A percentile compares a stretch with the other conserved stretches of the same genome.
Conservation (phyloP, 306 rosid species). For the Glycine latifolia region DNA sequence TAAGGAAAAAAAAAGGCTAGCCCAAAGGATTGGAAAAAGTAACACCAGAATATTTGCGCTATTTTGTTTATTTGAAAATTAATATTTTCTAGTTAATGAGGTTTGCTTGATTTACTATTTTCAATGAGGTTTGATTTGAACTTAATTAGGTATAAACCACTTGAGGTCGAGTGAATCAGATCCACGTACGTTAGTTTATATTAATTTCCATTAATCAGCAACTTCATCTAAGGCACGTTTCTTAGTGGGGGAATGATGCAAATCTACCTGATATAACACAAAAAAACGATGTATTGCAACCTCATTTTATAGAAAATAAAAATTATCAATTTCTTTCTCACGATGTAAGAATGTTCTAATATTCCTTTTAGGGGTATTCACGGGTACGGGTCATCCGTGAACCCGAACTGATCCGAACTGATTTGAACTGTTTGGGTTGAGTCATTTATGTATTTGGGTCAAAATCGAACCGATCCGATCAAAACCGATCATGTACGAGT, state of each 20-base stretch:
- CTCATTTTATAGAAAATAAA: not conserved
- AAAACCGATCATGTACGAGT: too few relatives aligned
- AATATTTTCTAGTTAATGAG: not conserved
- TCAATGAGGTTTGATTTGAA: not conserved
- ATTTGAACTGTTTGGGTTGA: too few relatives aligned
- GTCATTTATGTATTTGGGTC: too few relatives aligned
- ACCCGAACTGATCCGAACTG: too few relatives aligned
- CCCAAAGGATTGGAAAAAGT: not conserved
- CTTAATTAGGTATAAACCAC: constrained; percentile 10
- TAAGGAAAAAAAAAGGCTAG: not conserved
- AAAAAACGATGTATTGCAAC: not conserved
- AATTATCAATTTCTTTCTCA: not conserved
- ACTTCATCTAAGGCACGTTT: constrained; percentile 22
- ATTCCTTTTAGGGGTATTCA: too few relatives aligned
- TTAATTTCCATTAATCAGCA: constrained; percentile 33
- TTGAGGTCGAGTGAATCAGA: not conserved
- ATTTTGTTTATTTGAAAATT: not conserved
- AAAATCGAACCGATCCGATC: too few relatives aligned
- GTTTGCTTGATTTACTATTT: not conserved
- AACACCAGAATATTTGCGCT: not conserved
- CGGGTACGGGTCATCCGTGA: too few relatives aligned
- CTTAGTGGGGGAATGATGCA: constrained; percentile 36
- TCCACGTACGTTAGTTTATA: constrained; percentile 11
- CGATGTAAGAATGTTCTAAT: not conserved
- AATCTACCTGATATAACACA: not conserved